These are phyloP conservation scores for Diplodia sapinea DNA, from an alignment of 2,329 filamentous ascomycete genomes.

Conservation along the genomic window DNA sequence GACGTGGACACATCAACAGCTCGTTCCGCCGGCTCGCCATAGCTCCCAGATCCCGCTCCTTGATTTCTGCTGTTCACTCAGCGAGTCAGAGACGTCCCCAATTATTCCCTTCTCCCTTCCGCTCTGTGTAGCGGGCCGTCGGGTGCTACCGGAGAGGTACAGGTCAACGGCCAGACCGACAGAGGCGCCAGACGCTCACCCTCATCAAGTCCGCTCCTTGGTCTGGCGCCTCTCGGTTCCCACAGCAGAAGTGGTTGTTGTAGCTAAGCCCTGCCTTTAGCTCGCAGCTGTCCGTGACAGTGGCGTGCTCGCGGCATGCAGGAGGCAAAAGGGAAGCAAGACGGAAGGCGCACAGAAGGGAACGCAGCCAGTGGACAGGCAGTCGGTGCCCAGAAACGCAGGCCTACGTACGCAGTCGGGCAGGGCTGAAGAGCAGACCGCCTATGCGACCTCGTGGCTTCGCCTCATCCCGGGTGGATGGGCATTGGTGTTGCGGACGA, in stretches of 20 bases:
- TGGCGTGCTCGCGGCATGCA: constrained; percentile 10
- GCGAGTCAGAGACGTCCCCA: constrained; percentile 18
- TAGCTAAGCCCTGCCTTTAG: neutral
- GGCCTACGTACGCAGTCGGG: neutral
- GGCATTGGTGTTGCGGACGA: neutral
- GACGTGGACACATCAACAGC: neutral
- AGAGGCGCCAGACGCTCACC: neutral
- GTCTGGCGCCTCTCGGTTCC: neutral
- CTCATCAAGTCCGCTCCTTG: neutral
- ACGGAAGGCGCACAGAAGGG: neutral
- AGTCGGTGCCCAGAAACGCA: neutral
- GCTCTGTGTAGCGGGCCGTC: constrained; percentile 4
- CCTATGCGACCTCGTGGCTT: neutral
- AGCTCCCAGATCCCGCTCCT: neutral
- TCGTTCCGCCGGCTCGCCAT: constrained; percentile 5
- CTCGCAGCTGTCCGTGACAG: constrained; percentile 5
- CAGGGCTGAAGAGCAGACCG: constrained; percentile 18
- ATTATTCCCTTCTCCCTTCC: constrained; percentile 14
- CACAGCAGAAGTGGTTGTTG: neutral
- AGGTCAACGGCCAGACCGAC: neutral
- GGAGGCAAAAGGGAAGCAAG: neutral
- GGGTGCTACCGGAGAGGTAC: constrained; percentile 1
- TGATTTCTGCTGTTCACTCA: neutral
- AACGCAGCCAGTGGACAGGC: neutral
- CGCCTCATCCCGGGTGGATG: neutral